Conservation (phyloP, 495 filamentous ascomycete species). For the Xylaria grammica region DNA sequence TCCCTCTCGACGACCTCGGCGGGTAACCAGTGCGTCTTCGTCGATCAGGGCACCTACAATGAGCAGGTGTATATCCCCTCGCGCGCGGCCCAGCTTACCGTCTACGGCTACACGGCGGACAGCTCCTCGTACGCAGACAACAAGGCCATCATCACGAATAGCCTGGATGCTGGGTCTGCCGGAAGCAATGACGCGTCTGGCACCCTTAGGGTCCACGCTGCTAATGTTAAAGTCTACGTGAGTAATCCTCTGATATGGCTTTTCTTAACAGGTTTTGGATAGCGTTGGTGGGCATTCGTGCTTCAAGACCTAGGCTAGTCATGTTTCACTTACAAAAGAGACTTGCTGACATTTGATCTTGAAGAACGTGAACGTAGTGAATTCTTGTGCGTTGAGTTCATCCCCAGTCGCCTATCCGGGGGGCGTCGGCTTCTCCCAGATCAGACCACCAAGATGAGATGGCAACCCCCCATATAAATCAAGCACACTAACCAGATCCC, state of each 20-base stretch:
- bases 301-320: background rate
- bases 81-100: slow-evolving; percentile 56
- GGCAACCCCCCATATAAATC: background rate
- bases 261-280: background rate
- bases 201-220: slow-evolving; percentile 60
- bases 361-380: slow-evolving; percentile 64
- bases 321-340: background rate
- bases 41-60: slow-evolving; percentile 61
- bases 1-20: slow-evolving; percentile 53
- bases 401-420: background rate
- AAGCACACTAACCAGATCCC: background rate
- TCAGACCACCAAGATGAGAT: background rate
- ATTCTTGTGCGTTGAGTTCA: slow-evolving; percentile 47
- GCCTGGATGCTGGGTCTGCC: slow-evolving; percentile 47
- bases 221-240: slow-evolving; percentile 58
- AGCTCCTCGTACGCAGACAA: slow-evolving; percentile 59
- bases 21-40: slow-evolving; percentile 63
- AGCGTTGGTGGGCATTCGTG: background rate
- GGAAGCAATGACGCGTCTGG: slow-evolving; percentile 53
- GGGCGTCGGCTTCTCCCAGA: background rate
- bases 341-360: slow-evolving; percentile 10
- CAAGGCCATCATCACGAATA: slow-evolving; percentile 62
- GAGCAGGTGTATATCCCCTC: slow-evolving; percentile 64
- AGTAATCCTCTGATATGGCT: slow-evolving; percentile 1
- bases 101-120: slow-evolving; percentile 68